phyloP scores from a whole-genome alignment of 2,329 filamentous ascomycete species.

The Fusarium newnesense region DNA sequence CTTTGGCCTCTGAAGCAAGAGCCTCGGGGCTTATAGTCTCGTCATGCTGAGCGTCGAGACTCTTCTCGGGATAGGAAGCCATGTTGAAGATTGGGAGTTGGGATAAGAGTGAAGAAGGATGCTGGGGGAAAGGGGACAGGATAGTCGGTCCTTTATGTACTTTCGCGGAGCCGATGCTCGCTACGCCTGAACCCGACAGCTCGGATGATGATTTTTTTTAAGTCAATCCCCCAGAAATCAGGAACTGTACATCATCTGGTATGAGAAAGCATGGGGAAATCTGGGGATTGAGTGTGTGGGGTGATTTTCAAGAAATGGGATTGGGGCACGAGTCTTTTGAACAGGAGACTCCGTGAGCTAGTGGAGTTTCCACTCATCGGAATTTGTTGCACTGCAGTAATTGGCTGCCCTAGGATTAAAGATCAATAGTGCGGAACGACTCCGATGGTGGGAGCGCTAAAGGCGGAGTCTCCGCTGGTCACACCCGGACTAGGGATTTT shows the following conservation, averaged over 20 bases:
- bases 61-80: conserved; percentile 38
- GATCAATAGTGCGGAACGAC: background rate
- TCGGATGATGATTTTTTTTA: background rate
- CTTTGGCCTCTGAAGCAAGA: conserved; percentile 52
- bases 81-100: conserved; percentile 20
- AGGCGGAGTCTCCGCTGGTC: conserved; percentile 22
- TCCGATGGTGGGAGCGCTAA: background rate
- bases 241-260: conserved; percentile 4
- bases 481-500: background rate
- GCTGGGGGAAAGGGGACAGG: no score
- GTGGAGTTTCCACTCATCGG: conserved; percentile 1
- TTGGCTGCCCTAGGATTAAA: background rate
- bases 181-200: background rate
- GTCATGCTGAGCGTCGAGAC: conserved; percentile 40
- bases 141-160: conserved; percentile 20
- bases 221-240: conserved; percentile 7
- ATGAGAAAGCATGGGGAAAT: conserved; percentile 23
- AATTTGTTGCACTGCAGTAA: rapidly evolving
- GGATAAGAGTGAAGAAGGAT: background rate
- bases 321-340: conserved; percentile 5
- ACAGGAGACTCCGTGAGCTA: conserved; percentile 18
- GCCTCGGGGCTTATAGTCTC: conserved; percentile 37
- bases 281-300: conserved; percentile 31
- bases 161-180: background rate
- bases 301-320: conserved; percentile 10